phyloP scores from a whole-genome alignment of 2,329 filamentous ascomycete genomes.

The Ascochyta viciae-villosae region DNA sequence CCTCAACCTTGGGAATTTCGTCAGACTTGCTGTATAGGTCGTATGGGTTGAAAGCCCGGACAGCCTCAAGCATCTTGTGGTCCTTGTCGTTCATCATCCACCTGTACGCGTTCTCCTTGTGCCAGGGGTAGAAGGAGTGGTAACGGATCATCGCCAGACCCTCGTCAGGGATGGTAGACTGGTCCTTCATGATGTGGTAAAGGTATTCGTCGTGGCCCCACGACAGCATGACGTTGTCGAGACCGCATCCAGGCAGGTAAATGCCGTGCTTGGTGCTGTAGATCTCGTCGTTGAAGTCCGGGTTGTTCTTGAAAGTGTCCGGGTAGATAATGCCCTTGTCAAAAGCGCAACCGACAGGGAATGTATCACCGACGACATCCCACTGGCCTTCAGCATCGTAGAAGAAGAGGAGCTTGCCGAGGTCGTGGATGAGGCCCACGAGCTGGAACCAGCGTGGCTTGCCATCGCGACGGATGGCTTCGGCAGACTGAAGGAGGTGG shows the following conservation, averaged over 20 bases:
- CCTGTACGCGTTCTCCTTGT: conserved; percentile 78
- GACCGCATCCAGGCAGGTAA: conserved; percentile 78
- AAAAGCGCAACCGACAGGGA: conserved; percentile 78
- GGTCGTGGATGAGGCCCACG: conserved; percentile 78
- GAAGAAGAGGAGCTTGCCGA: conserved; percentile 82
- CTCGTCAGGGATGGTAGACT: conserved; percentile 79
- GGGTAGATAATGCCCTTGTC: conserved; percentile 81
- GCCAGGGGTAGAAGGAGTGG: conserved; percentile 94
- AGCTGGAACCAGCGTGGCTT: conserved; percentile 85
- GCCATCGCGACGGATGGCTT: conserved; percentile 85
- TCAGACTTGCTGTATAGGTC: conserved; percentile 93
- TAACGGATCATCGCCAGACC: conserved; percentile 92
- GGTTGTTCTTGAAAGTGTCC: conserved; percentile 77
- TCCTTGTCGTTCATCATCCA: conserved; percentile 88
- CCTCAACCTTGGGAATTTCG: conserved; percentile 75
- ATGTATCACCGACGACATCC: conserved; percentile 90
- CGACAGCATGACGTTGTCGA: conserved; percentile 87
- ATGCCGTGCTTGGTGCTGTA: conserved; percentile 82
- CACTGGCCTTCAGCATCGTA: conserved; percentile 87
- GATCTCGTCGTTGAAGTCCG: conserved; percentile 72
- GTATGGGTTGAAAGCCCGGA: conserved; percentile 88
- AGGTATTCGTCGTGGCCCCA: conserved; percentile 92
- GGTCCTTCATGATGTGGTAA: conserved; percentile 85
- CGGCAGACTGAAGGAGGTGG: conserved; percentile 85
- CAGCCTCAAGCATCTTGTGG: conserved; percentile 77